Base-by-base conservation (phyloP, 2,329 filamentous ascomycete species). In the Sporothrix humicola region DNA sequence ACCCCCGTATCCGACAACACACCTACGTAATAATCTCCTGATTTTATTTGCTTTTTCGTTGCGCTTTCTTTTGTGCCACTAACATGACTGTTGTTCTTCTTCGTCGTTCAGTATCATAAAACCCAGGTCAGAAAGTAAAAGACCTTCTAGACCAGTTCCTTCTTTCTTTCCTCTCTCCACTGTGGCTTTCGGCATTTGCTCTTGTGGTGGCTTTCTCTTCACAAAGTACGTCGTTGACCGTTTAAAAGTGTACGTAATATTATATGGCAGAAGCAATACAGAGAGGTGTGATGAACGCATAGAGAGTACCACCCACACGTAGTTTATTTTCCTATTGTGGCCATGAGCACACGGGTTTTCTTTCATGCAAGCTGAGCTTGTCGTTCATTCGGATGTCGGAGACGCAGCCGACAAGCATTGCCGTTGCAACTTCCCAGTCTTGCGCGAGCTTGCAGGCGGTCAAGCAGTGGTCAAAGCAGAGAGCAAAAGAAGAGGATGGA, bases 101-200 rank as follows among this genome's bases (percentile, higher is more conserved):
- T 26, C 56, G 9, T 37, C 31, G 7, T 37, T 37, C 31, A 37
- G 31, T 37, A 37, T 37, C 31, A 37, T n/a, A 6, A 37, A 37
- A 37, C 7, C 7, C 31, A 37, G 31, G 7, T 3, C 31, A 37
- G 31, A 12, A 46, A 46, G 17, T 66, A n/a, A 13, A 48, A n/a
- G 8, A 20, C 65, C 46, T 37, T 68, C 65, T n/a, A 31, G 44
- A 52, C 46, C 46, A 2, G n/a, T 37, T n/a, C 20, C 13, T 23
- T 56, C 52, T 12, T 26, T 12, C 20, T 12, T 26, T 23, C 52
- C 13, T 9, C 13, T 9, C 15, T 9, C 23, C 23, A 46, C 10
- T 68, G 23, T 68, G 65, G 48, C 65, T 68, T 68, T 68, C 46
- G 65, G 23, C 65, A 52, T 68, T 52, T 52, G 61, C 61, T 31